Evolutionary conservation across 805 yeast genomes (phyloP), one percentile per base, ranked within the genome.

Genomic region (Candida orba): DNA sequence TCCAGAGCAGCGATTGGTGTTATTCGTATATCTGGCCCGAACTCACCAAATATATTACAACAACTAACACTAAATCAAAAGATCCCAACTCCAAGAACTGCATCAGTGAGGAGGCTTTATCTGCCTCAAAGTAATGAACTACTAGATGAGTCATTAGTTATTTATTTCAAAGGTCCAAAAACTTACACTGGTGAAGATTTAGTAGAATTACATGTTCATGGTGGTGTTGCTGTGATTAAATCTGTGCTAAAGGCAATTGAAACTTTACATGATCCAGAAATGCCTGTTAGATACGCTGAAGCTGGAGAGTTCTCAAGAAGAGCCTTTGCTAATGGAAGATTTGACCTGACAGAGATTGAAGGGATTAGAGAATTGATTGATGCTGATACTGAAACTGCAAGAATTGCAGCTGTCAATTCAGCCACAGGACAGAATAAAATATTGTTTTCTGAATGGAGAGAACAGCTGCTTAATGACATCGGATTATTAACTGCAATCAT

Each of bases 131-230:
- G 53, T 3, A 45, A 60, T 8, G 40, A 52, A 3, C 52, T 90
- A 2, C 62, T 93, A 8, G 99, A 93, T 63, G 84, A 86, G 48
- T 86, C 96, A 0, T 62, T 93, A 17, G 68, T 82, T 0, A 54
- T 89, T 1, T 81, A 65, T 55, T 90, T 91, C 63, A 60, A 75
- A 15, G 74, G 73, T 2, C 97, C 97, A 1, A 67, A 71, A 13
- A 81, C 96, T 0, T 93, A 81, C 56, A 93, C 98, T 0, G 99
- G 99, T 2, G 98, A 93, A 60, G 96, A 91, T 53, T 53, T 84
- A 23, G 66, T 90, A 9, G 99, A 93, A 56, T 60, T 93, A n/a
- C 97, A 93, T 57, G 63, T 86, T 2, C 99, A 93, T 62, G 99
- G 99, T 4, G 97, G 98, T 4, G 78, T 74, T 12, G 96, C 98